These are phyloP conservation scores for Kwoniella sp. DNA, from an alignment of 768 basidiomycete genomes.

Conservation along the genomic window DNA sequence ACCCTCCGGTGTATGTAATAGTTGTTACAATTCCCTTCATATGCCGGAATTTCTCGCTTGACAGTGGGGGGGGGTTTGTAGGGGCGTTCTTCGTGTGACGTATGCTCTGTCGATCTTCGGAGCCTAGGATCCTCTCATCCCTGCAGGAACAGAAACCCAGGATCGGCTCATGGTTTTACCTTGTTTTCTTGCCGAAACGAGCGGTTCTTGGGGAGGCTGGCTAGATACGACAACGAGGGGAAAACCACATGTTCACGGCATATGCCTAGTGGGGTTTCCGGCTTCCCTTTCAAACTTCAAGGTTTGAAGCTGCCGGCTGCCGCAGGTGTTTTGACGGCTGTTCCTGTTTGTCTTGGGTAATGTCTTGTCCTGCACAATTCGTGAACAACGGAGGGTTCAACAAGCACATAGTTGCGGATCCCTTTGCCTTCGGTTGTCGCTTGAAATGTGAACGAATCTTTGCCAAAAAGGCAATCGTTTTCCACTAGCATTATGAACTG, in stretches of 20 bases:
- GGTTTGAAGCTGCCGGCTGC: no score
- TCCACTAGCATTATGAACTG: no score
- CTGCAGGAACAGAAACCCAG: neutral
- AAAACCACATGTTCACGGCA: neutral
- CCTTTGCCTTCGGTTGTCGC: no score
- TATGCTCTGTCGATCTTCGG: neutral
- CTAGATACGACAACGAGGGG: neutral
- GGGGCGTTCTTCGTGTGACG: no score
- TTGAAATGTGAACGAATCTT: no score
- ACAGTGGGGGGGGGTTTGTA: neutral
- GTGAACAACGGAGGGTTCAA: no score
- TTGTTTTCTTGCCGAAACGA: neutral
- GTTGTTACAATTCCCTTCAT: neutral
- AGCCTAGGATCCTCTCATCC: neutral
- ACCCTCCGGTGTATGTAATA: no score
- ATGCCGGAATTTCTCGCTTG: constrained; percentile 1
- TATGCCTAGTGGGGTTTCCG: neutral
- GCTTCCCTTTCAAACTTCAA: neutral
- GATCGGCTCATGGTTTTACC: neutral
- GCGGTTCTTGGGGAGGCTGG: neutral
- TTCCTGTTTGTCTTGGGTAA: no score
- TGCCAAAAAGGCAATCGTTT: no score
- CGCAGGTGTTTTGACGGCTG: neutral
- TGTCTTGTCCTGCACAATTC: no score
- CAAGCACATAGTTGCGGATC: no score